These are phyloP conservation scores for Straminergon stramineum DNA, from an alignment of 225 moss, liverwort and hornwort species.

Conservation along the genomic window DNA sequence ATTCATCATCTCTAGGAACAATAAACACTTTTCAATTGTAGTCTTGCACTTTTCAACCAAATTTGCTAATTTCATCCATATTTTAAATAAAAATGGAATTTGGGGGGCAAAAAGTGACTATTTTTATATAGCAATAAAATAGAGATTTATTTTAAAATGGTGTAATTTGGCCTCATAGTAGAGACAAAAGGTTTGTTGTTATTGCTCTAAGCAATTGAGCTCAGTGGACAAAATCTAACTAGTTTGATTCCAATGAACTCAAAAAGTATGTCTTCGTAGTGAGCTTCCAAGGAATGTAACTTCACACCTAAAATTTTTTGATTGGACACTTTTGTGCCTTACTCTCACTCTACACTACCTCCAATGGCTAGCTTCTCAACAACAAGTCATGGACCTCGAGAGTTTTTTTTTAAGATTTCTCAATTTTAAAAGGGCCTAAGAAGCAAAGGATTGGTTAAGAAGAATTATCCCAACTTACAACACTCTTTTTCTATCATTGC, in stretches of 20 bases:
- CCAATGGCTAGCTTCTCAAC: not conserved
- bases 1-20: not conserved
- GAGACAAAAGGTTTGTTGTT: not conserved
- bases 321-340: not conserved
- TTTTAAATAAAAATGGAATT: not conserved
- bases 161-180: not conserved
- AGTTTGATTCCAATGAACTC: not conserved
- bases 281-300: not conserved
- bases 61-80: not conserved
- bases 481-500: fast-evolving
- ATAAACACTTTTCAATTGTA: not conserved
- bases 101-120: not conserved
- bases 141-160: not conserved
- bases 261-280: not conserved
- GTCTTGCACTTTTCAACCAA: not conserved
- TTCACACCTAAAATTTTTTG: not conserved
- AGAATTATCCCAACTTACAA: not conserved
- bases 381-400: not conserved
- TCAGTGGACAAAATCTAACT: not conserved
- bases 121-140: not conserved
- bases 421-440: not conserved
- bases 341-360: not conserved
- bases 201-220: not conserved
- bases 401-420: not conserved
- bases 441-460: not conserved